Base-by-base conservation (phyloP, 441 rosid genomes). In the Populus hybrid region DNA sequence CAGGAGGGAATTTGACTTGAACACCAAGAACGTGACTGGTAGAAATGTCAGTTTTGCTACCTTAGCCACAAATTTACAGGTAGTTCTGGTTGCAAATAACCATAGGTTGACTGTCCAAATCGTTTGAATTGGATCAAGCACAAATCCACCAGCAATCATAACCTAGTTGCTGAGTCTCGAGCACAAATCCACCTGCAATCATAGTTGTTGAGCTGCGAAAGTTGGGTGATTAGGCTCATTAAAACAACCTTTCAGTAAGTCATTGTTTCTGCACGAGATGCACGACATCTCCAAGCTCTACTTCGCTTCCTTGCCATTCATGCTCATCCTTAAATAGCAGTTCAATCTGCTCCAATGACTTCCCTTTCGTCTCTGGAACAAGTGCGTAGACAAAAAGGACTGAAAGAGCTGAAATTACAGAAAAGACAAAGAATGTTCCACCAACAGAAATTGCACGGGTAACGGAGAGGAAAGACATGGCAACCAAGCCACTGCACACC, bases 331-430 rank as follows among this genome's bases (percentile, higher is more conserved):
- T 89, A 73, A 95, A 95, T 76, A 92, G 82, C 84, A 80, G 70
- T 79, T 88, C 93, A 76, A 95, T 92, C 83, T 93, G 91, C 87
- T 95, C 99, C 86, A 93, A 75, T 5, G 98, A 92, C 83, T 93
- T 93, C 21, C 98, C 99, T 71, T 90, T 92, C 1, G 98, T 95
- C 81, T 95, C 99, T 0, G 97, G 99, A 59, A 93, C 92, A 69
- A 81, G 73, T 61, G 75, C 35, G 80, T 92, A 81, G 73, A 93
- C 95, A 72, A 95, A 95, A 20, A 85, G 57, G 77, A 95, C 88
- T 2, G 95, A 90, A 74, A 95, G 86, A 7, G 91, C 95, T 12
- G 98, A 90, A 30, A 92, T 9, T 14, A 80, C 82, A 9, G 94
- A 86, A 70, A 95, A 95, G 35, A 84, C 42, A 57, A 88, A 87